These are phyloP conservation scores for Reticulomyxa filosa DNA, from an alignment of 78 protist species.

Conservation along the genomic window DNA sequence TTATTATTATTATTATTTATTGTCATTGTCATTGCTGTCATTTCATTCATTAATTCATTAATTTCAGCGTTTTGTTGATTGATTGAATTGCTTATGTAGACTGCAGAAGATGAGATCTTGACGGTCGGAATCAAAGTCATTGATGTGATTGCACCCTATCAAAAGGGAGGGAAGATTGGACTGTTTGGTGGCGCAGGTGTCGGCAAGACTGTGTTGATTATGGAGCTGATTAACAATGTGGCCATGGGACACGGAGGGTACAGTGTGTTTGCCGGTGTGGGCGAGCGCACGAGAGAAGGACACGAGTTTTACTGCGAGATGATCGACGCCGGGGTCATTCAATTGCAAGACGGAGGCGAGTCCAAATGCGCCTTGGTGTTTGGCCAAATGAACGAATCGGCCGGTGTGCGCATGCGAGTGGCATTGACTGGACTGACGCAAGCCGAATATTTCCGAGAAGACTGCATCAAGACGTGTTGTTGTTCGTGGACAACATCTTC, in stretches of 20 bases:
- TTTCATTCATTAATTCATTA: background rate
- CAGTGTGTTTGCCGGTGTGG: slow-evolving; percentile 98
- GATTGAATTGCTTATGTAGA: too few relatives aligned
- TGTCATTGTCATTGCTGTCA: background rate
- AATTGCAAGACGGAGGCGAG: slow-evolving; percentile 37
- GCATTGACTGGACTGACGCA: slow-evolving; percentile 89
- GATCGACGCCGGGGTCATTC: slow-evolving; percentile 85
- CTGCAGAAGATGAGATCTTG: slow-evolving; percentile 5
- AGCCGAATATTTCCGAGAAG: slow-evolving; percentile 97
- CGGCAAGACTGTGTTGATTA: slow-evolving; percentile 92
- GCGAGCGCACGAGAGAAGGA: slow-evolving; percentile 98
- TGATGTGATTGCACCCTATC: slow-evolving; percentile 89
- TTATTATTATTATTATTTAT: background rate
- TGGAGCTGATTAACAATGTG: slow-evolving; percentile 95
- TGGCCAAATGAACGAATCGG: slow-evolving; percentile 99
- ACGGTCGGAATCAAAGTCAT: slow-evolving; percentile 37
- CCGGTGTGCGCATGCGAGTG: slow-evolving; percentile 97
- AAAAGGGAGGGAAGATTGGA: slow-evolving; percentile 92
- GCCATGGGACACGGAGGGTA: slow-evolving; percentile 66
- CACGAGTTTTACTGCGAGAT: slow-evolving; percentile 95
- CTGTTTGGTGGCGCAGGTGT: slow-evolving; percentile 99
- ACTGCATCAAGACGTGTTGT: slow-evolving; percentile 85
- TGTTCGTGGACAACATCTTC: slow-evolving; percentile 98
- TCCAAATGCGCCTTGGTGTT: slow-evolving; percentile 91
- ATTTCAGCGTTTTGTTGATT: too few relatives aligned